phyloP scores from a whole-genome alignment of 176 grass and related monocot species.

The Microstegium vimineum region DNA sequence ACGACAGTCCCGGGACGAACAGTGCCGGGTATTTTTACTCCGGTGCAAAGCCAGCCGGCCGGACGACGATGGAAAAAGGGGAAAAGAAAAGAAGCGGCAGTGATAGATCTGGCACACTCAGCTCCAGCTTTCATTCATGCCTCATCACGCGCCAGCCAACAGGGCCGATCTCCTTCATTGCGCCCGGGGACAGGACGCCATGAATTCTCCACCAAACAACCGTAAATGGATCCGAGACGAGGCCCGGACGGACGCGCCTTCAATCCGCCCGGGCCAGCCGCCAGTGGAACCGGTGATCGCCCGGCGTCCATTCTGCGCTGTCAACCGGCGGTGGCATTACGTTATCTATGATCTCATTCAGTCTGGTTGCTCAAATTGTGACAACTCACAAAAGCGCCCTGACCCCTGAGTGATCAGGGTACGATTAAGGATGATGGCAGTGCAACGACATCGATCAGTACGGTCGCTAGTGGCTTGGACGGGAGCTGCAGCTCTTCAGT shows the following conservation, averaged over 20 bases:
- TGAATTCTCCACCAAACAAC: conserved; percentile 45
- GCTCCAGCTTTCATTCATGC: conserved; percentile 24
- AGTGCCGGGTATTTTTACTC: conserved; percentile 11
- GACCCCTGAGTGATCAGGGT: not conserved
- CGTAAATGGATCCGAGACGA: conserved; percentile 17
- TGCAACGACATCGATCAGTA: not conserved
- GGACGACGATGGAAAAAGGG: not conserved
- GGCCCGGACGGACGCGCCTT: not conserved
- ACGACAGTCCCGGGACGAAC: not conserved
- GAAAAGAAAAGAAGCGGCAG: not conserved
- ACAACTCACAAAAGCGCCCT: not conserved
- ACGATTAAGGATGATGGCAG: not conserved
- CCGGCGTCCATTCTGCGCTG: not conserved
- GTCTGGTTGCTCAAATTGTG: not conserved
- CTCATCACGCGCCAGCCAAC: not conserved
- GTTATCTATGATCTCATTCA: too few relatives aligned
- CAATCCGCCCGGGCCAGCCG: not conserved
- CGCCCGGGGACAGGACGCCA: conserved; percentile 14
- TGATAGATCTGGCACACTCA: not conserved
- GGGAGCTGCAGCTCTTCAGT: not conserved
- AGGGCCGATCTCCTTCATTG: conserved; percentile 32
- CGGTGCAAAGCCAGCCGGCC: not conserved
- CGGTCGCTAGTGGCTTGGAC: not conserved
- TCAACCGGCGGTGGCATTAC: not conserved
- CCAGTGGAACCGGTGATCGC: not conserved